Conservation (phyloP, 805 yeast species). For the Pichia scutulata region DNA sequence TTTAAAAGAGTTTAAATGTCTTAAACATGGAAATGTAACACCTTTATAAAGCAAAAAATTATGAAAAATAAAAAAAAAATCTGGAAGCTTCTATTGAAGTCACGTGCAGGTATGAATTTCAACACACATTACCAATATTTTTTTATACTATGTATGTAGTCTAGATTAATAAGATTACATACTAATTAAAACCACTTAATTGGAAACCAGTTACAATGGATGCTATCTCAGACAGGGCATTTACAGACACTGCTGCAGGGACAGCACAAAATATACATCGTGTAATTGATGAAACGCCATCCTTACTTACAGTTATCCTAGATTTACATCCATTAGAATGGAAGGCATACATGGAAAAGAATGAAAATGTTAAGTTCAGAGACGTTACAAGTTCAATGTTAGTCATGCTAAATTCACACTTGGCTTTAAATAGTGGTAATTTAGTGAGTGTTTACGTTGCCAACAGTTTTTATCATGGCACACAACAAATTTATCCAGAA, state of each 20-base stretch:
- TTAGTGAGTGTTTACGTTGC: slow-evolving; percentile 75
- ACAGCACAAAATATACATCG: slow-evolving; percentile 14
- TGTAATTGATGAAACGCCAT: slow-evolving; percentile 60
- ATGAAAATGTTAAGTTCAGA: slow-evolving; percentile 37
- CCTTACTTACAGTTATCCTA: slow-evolving; percentile 66
- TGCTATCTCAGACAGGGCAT: slow-evolving; percentile 56
- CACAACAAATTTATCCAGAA: slow-evolving; percentile 63
- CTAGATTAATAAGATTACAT: too few species aligned
- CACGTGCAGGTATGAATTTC: too few species aligned
- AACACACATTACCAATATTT: too few species aligned
- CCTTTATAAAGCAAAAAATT: background rate
- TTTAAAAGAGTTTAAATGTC: too few species aligned
- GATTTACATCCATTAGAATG: slow-evolving; percentile 74
- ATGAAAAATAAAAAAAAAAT: background rate
- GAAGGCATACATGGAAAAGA: slow-evolving; percentile 35
- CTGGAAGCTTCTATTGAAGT: background rate
- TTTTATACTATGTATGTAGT: too few species aligned
- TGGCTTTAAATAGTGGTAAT: slow-evolving; percentile 78
- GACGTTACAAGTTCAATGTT: slow-evolving; percentile 58
- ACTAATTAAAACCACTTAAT: too few species aligned
- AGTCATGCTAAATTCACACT: slow-evolving; percentile 79
- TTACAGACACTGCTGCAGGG: slow-evolving; percentile 23
- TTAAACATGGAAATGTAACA: background rate
- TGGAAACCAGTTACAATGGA: too few species aligned
- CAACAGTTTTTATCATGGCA: slow-evolving; percentile 49